Evolutionary conservation across 257 asterid genomes (phyloP).

Genomic region (Scutellaria minor): DNA sequence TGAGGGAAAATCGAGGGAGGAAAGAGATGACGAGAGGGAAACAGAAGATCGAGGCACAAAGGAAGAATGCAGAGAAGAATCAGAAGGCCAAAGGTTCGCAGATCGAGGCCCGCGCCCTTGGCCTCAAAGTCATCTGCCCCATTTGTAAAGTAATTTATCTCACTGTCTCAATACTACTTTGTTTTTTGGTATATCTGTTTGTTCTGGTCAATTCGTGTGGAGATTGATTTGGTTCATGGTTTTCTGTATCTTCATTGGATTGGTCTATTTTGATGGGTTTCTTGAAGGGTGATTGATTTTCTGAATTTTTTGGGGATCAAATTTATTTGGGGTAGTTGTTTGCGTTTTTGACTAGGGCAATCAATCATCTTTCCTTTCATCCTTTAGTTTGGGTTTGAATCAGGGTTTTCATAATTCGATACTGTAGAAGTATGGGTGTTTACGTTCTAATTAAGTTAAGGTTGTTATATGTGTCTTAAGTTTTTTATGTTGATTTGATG

Average conservation of each 20-base stretch:
- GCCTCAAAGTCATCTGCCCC: constrained; percentile 87
- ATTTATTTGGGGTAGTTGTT: neutral
- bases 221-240: neutral
- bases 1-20: neutral
- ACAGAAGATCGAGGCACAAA: constrained; percentile 92
- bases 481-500: neutral
- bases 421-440: neutral
- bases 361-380: neutral
- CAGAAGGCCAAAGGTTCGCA: constrained; percentile 86
- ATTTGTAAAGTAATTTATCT: constrained; percentile 61
- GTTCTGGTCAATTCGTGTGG: neutral
- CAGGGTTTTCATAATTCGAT: neutral
- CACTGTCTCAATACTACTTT: neutral
- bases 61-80: constrained; percentile 77
- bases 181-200: neutral
- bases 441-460: neutral
- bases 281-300: neutral
- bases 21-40: constrained; percentile 82
- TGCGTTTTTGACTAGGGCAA: neutral
- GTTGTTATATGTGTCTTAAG: neutral
- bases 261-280: constrained; percentile 22
- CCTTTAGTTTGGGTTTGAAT: neutral
- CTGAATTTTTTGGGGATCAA: neutral
- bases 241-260: neutral
- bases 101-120: constrained; percentile 90